Conservation (phyloP, 2,329 filamentous ascomycete genomes). For the Phialophora chinensis region DNA sequence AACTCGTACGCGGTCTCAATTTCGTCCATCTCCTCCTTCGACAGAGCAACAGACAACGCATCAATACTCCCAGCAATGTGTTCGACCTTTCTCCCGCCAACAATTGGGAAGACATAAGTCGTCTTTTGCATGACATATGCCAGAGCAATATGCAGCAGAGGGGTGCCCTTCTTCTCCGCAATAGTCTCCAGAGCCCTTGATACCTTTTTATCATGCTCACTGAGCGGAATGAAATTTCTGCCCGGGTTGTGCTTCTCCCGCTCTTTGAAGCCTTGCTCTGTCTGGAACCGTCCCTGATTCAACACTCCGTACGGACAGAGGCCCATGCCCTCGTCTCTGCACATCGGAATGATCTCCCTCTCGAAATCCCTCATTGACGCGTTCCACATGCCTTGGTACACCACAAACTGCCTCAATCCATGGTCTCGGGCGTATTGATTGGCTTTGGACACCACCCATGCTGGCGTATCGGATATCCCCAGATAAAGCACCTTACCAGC, state of each 20-base stretch:
- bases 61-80: slow-evolving; percentile 62
- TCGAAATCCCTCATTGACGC: slow-evolving; percentile 68
- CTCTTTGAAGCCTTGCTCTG: slow-evolving; percentile 39
- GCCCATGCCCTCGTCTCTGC: slow-evolving; percentile 65
- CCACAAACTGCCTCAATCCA: slow-evolving; percentile 70
- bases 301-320: slow-evolving; percentile 60
- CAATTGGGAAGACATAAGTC: slow-evolving; percentile 60
- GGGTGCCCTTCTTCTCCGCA: slow-evolving; percentile 19
- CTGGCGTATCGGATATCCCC: slow-evolving; percentile 54
- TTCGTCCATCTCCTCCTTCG: slow-evolving; percentile 59
- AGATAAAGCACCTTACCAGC: slow-evolving; percentile 72
- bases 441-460: slow-evolving; percentile 50
- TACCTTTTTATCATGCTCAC: slow-evolving; percentile 64
- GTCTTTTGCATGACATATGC: slow-evolving; percentile 60
- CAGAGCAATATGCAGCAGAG: slow-evolving; percentile 46
- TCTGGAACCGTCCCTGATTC: slow-evolving; percentile 36
- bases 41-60: slow-evolving; percentile 58
- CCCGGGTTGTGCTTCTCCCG: slow-evolving; percentile 17
- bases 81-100: slow-evolving; percentile 60
- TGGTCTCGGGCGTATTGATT: slow-evolving; percentile 68
- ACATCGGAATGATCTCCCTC: slow-evolving; percentile 71
- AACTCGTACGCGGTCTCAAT: slow-evolving; percentile 62
- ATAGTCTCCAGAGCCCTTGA: slow-evolving; percentile 62
- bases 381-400: slow-evolving; percentile 71
- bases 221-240: slow-evolving; percentile 6